Evolutionary conservation across 148 eudicot species (phyloP), one percentile per base, ranked within the genome.

Genomic region (Salicornia ramosissima): DNA sequence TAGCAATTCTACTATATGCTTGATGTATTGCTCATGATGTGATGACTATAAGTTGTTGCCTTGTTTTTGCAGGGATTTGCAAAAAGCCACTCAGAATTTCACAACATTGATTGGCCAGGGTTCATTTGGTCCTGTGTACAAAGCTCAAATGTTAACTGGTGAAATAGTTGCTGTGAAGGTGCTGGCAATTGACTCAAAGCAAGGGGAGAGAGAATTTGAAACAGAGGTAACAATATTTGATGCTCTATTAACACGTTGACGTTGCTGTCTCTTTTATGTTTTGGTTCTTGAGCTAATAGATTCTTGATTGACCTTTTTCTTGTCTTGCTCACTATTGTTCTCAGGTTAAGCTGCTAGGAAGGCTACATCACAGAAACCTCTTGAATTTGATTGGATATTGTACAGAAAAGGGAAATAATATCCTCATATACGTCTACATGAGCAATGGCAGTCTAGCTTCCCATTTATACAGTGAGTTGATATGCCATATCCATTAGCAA

Each of bases 341-440:
- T 58, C 85, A 94, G 98, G 97, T 94, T 77, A 83, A 80, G 83
- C 84, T 94, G 61, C 72, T 94, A 51, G 98, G 96, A 74, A 88
- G 98, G 79, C 74, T 94, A 74, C 98, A 94, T 84, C 97, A 94
- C 82, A 81, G 97, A 69, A 94, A 90, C 80, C 97, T 94, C 62
- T 87, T 88, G 84, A 94, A 94, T 82, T 88, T 94, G 83, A 85
- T 94, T 67, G 98, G 97, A 33, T 94, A 94, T 71, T 94, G 98
- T 86, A 87, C 89, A 46, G 98, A 94, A 68, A 94, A 87, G 83
- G 85, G 91, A 28, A 88, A 86, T 67, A 92, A 88, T 80, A 94
- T 90, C 81, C 97, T 94, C 71, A 80, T 94, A 65, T 90, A 94
- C 62, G 92, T 87, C 64, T 88, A 85, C 76, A 94, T 90, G 98